Base-by-base conservation (phyloP, 177 flowering plant genomes). In the Viscum album region DNA sequence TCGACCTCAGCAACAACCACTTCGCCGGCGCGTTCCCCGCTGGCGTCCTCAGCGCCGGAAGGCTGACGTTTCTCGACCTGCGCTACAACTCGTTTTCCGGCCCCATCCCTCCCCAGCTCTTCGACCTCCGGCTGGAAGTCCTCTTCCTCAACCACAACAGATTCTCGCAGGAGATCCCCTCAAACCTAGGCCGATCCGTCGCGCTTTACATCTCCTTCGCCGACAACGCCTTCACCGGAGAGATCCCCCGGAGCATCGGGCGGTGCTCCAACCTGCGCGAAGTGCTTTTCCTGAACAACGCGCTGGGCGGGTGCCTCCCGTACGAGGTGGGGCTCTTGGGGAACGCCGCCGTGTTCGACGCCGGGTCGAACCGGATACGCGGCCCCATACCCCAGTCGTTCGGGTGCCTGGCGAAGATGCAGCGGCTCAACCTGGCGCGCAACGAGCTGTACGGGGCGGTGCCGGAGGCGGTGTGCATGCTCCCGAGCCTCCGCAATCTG, bases 1-100 rank as follows among this genome's bases (percentile, higher is more conserved):
- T 83, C 30, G 86, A 83, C 64, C 34, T 83, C 41, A 83, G 86
- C 64, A 83, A 83, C 79, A 83, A 83, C 78, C 56, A 58, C 21
- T 71, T 79, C 66, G 32, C 72, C 16, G 84, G 83, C 6, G 70
- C 28, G 0, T 81, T 83, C 73, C 86, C 86, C 0, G 21, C 45
- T 1, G 64, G 72, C 5, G 69, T 77, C 32, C 73, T 83, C 19
- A 68, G 71, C 12, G 71, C 74, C 24, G 34, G 33, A 11, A 31
- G 68, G 6, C 52, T 81, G 1, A 76, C 79, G 11, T 81, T 81
- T 73, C 11, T 83, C 54, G 84, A 83, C 75, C 67, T 83, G 31
- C 74, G 86, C 60, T 83, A 76, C 80, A 83, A 83, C 69, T 26
- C 15, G 32, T 74, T 74, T n/a, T 15, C 61, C 0, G 86, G 84